phyloP scores from a whole-genome alignment of 176 grass and related monocot species.

The Calamus simplicifolius region DNA sequence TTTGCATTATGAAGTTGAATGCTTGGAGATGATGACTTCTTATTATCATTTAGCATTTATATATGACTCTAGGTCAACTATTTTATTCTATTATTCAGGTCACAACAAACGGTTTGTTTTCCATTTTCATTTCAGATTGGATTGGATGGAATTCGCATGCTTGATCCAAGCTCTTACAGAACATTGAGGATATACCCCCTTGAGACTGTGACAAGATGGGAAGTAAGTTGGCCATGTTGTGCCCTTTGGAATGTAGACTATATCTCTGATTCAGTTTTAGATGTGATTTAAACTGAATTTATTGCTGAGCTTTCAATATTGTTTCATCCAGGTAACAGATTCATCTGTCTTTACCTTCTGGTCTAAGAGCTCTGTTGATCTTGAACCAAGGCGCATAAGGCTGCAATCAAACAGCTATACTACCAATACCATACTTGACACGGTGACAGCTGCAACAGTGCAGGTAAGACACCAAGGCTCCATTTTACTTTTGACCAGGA shows the following conservation, averaged over 20 bases:
- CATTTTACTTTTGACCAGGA: background rate
- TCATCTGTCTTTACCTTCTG: slow-evolving; percentile 93
- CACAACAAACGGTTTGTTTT: slow-evolving; percentile 6
- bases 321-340: slow-evolving; percentile 68
- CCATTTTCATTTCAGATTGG: slow-evolving; percentile 45
- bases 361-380: slow-evolving; percentile 88
- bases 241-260: too few relatives aligned
- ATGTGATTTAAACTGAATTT: too few relatives aligned
- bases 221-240: slow-evolving; percentile 43
- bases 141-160: slow-evolving; percentile 99
- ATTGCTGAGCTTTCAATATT: slow-evolving; percentile 2
- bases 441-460: slow-evolving; percentile 83
- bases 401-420: slow-evolving; percentile 95
- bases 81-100: too few relatives aligned
- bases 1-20: too few relatives aligned
- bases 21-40: too few relatives aligned
- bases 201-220: slow-evolving; percentile 90
- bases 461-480: slow-evolving; percentile 39
- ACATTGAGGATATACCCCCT: slow-evolving; percentile 85
- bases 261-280: too few relatives aligned
- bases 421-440: slow-evolving; percentile 86
- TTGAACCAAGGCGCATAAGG: slow-evolving; percentile 84
- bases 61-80: too few relatives aligned
- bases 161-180: slow-evolving; percentile 84
- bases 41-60: too few relatives aligned